Conservation (phyloP, 768 basidiomycete genomes). For the Kwoniella europaea region DNA sequence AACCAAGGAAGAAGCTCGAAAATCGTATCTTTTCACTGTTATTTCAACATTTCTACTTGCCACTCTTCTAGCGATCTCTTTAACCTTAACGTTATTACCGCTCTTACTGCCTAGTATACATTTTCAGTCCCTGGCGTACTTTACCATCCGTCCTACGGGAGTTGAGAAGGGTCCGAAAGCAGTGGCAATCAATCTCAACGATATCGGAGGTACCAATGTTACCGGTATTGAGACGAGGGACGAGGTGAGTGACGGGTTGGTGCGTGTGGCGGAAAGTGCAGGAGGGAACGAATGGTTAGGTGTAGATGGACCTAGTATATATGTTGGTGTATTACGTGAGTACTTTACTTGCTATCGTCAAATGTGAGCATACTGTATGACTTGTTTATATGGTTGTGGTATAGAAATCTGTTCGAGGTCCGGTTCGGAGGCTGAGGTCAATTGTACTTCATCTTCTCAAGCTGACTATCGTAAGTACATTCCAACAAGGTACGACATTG, state of each 20-base stretch:
- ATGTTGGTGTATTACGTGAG: constrained; percentile 19
- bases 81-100: constrained; percentile 13
- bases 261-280: neutral
- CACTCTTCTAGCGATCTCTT: neutral
- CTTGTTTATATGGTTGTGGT: too few relatives aligned
- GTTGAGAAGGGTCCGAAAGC: neutral
- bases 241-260: neutral
- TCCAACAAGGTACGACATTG: too few relatives aligned
- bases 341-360: neutral
- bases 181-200: neutral
- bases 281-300: constrained; percentile 12
- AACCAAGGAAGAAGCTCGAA: neutral
- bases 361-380: neutral
- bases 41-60: neutral
- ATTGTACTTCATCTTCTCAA: constrained; percentile 16
- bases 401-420: constrained; percentile 3
- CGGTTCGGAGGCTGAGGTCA: neutral
- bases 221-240: too few relatives aligned
- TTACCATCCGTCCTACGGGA: neutral
- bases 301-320: constrained; percentile 8
- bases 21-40: neutral
- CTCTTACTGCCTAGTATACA: constrained; percentile 4
- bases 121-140: neutral
- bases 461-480: constrained; percentile 13
- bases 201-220: too few relatives aligned